These are phyloP conservation scores for Saposhnikovia divaricata DNA, from an alignment of 129 eudicot genomes.

Conservation along the genomic window DNA sequence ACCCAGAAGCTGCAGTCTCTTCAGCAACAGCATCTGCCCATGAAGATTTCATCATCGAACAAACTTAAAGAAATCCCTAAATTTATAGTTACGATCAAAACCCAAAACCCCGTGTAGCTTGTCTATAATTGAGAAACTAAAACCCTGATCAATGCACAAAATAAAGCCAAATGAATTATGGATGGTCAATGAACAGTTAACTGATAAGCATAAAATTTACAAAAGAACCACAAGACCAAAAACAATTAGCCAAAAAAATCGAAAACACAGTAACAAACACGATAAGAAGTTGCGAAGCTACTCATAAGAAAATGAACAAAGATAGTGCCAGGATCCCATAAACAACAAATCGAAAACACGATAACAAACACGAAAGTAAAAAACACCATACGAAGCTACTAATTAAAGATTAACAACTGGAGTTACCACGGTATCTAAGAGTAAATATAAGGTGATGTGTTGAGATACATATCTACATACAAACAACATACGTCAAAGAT, in stretches of 20 bases:
- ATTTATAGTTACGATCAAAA: not conserved
- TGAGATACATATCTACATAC: not conserved
- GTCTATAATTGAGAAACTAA: not conserved
- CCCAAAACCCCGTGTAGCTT: not conserved
- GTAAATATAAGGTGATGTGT: not conserved
- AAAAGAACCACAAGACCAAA: not conserved
- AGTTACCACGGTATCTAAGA: not conserved
- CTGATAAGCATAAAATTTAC: not conserved
- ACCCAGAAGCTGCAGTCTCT: slow-evolving; percentile 48
- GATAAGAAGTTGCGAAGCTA: not conserved
- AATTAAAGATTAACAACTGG: not conserved
- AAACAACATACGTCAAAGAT: not conserved
- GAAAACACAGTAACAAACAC: not conserved
- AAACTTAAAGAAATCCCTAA: not conserved
- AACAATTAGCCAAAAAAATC: not conserved
- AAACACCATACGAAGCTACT: not conserved
- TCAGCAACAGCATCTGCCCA: slow-evolving; percentile 75
- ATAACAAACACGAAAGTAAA: not conserved
- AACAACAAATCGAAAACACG: not conserved
- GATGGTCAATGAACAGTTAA: not conserved
- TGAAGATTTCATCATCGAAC: slow-evolving; percentile 45
- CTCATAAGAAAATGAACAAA: not conserved
- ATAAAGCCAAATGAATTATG: not conserved
- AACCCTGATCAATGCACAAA: slow-evolving; percentile 7
- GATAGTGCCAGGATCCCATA: not conserved